Evolutionary conservation across 805 yeast species (phyloP), one percentile per base, ranked within the genome.

Genomic region (Pichia kluyveri): DNA sequence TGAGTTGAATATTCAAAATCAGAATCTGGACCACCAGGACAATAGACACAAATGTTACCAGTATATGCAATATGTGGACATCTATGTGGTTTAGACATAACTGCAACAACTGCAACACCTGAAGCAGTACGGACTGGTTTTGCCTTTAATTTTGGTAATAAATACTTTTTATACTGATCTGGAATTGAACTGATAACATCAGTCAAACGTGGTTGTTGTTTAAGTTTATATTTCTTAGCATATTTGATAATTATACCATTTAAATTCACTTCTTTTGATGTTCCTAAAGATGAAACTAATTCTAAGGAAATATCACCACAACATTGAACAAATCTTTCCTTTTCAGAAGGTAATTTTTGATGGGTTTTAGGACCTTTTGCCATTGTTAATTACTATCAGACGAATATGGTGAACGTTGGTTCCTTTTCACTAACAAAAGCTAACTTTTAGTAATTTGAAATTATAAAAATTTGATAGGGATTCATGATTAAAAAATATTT

Each of bases 41-140:
- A 93, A 64, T 86, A 93, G 12, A 93, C 99, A 71, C 99, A 93
- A 53, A 93, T 93, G 62, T 93, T 93, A 52, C 99, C 99, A 0
- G 99, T 93, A 65, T 93, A 93, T 19, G 99, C 98, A 59, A 93
- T 93, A 67, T 93, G 99, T 28, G 99, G 99, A 68, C 99, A 93
- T 69, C 99, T 77, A 66, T 93, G 99, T 3, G 99, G 99, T 66
- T 93, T 93, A 71, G 97, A 90, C 98, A 93, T 93, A 32, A 93
- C 98, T 0, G 99, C 99, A 41, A 93, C 98, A 19, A 93, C 99
- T 10, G 99, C 99, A 50, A 93, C 95, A 58, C 99, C 99, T 11
- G 96, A 86, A 0, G 99, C 99, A 0, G 99, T 93, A 67, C 99
- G 77, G 41, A 93, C 98, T 0, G 99, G 99, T 66, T 93, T 93